phyloP scores from a whole-genome alignment of 129 eudicot genomes.

The Flaveria brownii region DNA sequence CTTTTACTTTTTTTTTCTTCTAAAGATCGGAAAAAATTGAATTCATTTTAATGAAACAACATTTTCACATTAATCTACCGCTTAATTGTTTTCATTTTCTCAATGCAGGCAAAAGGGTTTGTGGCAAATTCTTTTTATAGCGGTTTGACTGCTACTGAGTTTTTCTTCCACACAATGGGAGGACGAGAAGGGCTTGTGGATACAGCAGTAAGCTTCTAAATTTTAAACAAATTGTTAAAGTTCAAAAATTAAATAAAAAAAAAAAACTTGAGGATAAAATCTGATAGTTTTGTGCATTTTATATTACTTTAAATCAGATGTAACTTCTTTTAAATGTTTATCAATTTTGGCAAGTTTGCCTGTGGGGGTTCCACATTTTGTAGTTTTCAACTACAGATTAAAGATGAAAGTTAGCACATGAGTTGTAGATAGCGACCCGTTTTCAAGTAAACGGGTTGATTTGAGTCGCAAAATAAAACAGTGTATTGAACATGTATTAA shows the following conservation, averaged over 20 bases:
- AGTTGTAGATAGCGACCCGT: not conserved
- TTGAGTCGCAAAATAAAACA: not conserved
- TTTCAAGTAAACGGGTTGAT: not conserved
- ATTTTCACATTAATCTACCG: not conserved
- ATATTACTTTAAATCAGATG: not conserved
- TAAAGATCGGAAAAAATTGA: too few relatives aligned
- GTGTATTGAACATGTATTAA: not conserved
- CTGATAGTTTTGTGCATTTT: not conserved
- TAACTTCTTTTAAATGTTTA: not conserved
- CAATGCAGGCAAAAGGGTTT: slow-evolving; percentile 91
- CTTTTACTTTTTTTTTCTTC: not conserved
- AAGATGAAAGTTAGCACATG: too few relatives aligned
- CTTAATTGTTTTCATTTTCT: not conserved
- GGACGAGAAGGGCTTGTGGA: slow-evolving; percentile 99
- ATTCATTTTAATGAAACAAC: not conserved
- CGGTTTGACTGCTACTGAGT: slow-evolving; percentile 90
- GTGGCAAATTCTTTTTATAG: slow-evolving; percentile 90
- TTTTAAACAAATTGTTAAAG: not conserved
- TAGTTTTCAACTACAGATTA: not conserved
- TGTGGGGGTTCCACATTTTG: not conserved
- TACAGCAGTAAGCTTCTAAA: slow-evolving; percentile 71
- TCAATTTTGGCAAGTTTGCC: not conserved
- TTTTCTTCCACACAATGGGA: slow-evolving; percentile 98
- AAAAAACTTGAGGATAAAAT: not conserved
- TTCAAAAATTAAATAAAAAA: not conserved